phyloP scores from a whole-genome alignment of 805 yeast species.

The Starmerella asiatica region DNA sequence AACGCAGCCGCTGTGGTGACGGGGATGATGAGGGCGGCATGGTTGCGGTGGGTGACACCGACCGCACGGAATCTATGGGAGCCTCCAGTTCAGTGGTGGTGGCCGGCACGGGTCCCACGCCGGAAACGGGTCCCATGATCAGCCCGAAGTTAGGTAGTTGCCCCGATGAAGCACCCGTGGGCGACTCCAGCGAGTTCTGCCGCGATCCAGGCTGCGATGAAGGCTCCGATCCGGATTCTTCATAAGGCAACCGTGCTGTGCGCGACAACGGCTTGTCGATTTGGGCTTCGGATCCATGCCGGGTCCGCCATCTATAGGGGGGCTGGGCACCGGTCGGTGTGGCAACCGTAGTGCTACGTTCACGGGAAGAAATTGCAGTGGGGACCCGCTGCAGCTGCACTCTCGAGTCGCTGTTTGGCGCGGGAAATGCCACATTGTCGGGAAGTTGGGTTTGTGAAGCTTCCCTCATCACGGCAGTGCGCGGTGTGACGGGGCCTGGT shows the following conservation, averaged over 20 bases:
- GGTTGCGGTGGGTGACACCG: neutral
- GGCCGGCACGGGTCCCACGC: neutral
- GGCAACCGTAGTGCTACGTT: slow-evolving; percentile 1
- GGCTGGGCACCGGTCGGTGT: neutral
- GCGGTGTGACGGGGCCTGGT: slow-evolving; percentile 1
- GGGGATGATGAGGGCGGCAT: slow-evolving; percentile 9
- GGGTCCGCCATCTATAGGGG: slow-evolving; percentile 5
- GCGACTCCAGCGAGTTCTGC: neutral
- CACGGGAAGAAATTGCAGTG: neutral
- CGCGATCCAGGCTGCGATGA: neutral
- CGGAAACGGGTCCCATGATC: neutral
- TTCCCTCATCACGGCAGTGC: neutral
- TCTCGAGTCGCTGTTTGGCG: neutral
- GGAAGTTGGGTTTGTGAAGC: neutral
- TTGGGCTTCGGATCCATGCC: slow-evolving; percentile 7
- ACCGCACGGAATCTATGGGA: neutral
- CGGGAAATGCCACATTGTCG: neutral
- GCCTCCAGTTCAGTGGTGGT: no score
- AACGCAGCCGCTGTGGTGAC: slow-evolving; percentile 9
- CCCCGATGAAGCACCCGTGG: neutral
- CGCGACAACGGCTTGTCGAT: neutral
- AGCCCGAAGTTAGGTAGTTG: no score
- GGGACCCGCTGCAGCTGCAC: neutral
- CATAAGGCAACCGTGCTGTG: neutral
- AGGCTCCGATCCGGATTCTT: neutral